phyloP scores from a whole-genome alignment of 1,284 basidiomycete species.

The Rhodotorula sp. region DNA sequence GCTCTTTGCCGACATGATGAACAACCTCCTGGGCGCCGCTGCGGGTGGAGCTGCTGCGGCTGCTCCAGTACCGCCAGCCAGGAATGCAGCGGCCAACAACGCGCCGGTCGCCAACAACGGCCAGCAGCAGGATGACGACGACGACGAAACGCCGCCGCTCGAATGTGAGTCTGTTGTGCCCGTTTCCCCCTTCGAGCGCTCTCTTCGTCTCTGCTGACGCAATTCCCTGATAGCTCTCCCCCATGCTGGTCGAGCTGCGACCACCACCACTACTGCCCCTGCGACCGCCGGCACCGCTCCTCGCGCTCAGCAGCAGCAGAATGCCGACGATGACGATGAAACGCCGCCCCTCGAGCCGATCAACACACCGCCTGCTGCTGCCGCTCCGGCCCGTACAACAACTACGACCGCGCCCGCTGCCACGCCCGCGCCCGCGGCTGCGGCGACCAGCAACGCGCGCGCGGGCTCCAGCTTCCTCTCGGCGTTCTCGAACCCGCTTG shows the following conservation, averaged over 20 bases:
- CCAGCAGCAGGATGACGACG: not conserved
- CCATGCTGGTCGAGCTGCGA: not conserved
- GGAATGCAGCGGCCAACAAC: not conserved
- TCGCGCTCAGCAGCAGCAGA: not conserved
- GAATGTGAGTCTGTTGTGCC: slow-evolving; percentile 2
- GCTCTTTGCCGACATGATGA: not conserved
- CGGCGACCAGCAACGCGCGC: not conserved
- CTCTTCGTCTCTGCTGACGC: not conserved
- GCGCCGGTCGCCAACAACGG: not conserved
- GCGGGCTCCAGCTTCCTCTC: slow-evolving; percentile 1
- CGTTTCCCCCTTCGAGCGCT: not conserved
- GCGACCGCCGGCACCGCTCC: not conserved
- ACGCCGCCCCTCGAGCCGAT: slow-evolving; percentile 15
- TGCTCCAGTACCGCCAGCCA: not conserved
- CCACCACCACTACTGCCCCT: not conserved
- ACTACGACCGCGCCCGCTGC: too few species aligned
- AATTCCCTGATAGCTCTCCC: not conserved
- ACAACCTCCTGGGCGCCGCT: not conserved
- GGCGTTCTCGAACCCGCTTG: slow-evolving; percentile 2
- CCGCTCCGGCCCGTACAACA: too few species aligned
- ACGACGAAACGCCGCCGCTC: slow-evolving; percentile 23
- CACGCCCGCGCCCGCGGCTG: not conserved
- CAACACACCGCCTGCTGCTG: not conserved
- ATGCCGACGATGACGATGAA: not conserved
- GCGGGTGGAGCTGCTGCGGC: not conserved